Evolutionary conservation across 75 land plant genomes (phyloP), one percentile per base, ranked within the genome.

Genomic region (Pseudotsuga menziesii): DNA sequence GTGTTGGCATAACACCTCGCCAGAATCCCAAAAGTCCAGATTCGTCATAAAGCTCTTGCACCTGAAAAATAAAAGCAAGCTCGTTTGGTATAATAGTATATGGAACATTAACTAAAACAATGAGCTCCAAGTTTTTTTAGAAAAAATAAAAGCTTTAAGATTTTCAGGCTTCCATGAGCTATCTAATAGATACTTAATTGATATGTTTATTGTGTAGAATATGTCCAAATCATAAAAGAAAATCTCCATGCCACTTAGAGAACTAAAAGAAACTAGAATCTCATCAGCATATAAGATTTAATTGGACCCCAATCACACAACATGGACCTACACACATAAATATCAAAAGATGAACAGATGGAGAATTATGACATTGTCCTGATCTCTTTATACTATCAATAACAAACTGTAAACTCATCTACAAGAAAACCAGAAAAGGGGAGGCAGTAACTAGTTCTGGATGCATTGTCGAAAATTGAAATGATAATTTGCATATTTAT

Each of bases 1-100:
- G 85, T 20, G 99, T 94, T n/a, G 99, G 98, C 57, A 90, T 22
- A 56, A 97, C 98, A 78, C 99, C 99, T 85, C 84, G 92, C 99
- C 99, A 97, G 61, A 97, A 94, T 5, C 99, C 99, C 78, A 77
- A 73, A 29, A 92, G 22, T 44, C 99, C 99, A 55, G 89, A 93
- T 83, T 97, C 99, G 78, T 77, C 87, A 82, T 89, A 97, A 35
- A 97, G 85, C 80, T 97, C 99, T 73, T 87, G 88, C 29, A 96
- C 83, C 99, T 96, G 85, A 67, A 77, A 70, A 32, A 60, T 62
- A 69, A 69, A 39, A 39, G 52, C 72, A 41, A 69, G 20, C 44
- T 19, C 44, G 19, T 36, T n/a, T 41, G 6, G 19, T 41, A 69
- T 69, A 17, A 36, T 6, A 64, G 29, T 64, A 17, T 32, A 64